phyloP scores from a whole-genome alignment of 2,329 filamentous ascomycete genomes.

The Ascochyta viciae-villosae region DNA sequence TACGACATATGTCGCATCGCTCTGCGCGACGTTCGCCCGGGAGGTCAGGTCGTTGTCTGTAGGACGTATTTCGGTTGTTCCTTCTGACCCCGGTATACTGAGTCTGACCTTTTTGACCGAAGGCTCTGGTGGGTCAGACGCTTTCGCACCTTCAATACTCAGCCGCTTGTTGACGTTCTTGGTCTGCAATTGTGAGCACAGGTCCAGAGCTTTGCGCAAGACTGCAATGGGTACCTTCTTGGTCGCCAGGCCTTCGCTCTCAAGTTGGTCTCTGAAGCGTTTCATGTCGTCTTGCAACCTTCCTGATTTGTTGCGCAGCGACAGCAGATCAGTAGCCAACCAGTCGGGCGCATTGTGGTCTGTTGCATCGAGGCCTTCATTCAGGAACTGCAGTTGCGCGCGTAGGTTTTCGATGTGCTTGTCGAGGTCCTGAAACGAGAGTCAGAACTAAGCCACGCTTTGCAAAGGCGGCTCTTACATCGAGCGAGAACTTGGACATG shows the following conservation, averaged over 20 bases:
- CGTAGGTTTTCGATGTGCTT: constrained; percentile 41
- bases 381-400: constrained; percentile 39
- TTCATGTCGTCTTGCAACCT: constrained; percentile 46
- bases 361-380: constrained; percentile 41
- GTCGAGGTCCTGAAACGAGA: constrained; percentile 39
- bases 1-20: constrained; percentile 29
- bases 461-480: constrained; percentile 28
- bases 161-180: constrained; percentile 38
- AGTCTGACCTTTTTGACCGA: constrained; percentile 14
- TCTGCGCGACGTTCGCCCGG: constrained; percentile 20
- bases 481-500: constrained; percentile 38
- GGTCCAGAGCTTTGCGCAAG: not conserved
- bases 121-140: constrained; percentile 1
- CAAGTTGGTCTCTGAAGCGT: constrained; percentile 39
- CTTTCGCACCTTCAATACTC: constrained; percentile 35
- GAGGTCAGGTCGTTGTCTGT: constrained; percentile 24
- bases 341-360: constrained; percentile 46
- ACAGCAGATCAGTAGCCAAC: constrained; percentile 45
- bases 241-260: constrained; percentile 33
- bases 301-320: constrained; percentile 41
- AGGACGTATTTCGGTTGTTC: constrained; percentile 24
- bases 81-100: constrained; percentile 16
- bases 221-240: constrained; percentile 27
- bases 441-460: constrained; percentile 18
- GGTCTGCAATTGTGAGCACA: constrained; percentile 17